Percentiles rank a stretch among this genome's conserved stretches.
phyloP scores from a whole-genome alignment of 345 rosid genomes.

The Brassica napus region Da-Ae NC_063443.1:11945001-11945500 shows the following conservation, averaged over 20 bases:
- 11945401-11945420: not conserved
- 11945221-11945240: not conserved
- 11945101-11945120: not conserved
- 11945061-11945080: not conserved
- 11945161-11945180: not conserved
- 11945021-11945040: not conserved
- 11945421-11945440: not conserved
- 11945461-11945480: not conserved
- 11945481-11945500: not conserved
- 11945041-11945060: not conserved
- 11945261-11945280: conserved; percentile 31
- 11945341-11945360: not conserved
- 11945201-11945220: not conserved
- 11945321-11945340: not conserved
- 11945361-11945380: not conserved
- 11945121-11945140: not conserved
- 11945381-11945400: not conserved
- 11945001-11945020: not conserved
- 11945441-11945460: not conserved
- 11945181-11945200: not conserved
- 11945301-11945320: not conserved
- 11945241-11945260: not conserved
- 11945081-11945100: not conserved
- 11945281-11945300: not conserved
- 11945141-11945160: not conserved